These are phyloP conservation scores for Amanita muscaria DNA, from an alignment of 768 basidiomycete species.

Conservation along the genomic window DNA sequence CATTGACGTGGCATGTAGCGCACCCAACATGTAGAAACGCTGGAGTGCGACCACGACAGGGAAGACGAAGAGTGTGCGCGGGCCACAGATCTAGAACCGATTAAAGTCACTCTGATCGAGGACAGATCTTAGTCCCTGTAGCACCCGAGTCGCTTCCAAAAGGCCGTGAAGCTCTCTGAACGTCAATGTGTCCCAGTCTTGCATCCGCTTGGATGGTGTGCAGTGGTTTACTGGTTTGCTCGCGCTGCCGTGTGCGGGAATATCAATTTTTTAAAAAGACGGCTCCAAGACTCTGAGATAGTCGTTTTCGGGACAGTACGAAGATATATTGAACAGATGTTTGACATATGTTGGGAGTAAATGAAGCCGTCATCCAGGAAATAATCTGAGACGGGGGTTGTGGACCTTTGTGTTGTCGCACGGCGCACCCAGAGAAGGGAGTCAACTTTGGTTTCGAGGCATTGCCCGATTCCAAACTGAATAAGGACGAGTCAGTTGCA, in stretches of 20 bases:
- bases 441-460: constrained; percentile 42
- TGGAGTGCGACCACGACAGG: no score
- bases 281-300: constrained; percentile 64
- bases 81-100: no score
- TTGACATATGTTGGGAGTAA: constrained; percentile 36
- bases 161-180: no score
- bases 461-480: constrained; percentile 57
- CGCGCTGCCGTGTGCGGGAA: constrained; percentile 32
- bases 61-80: no score
- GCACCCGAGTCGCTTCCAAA: no score
- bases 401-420: constrained; percentile 43
- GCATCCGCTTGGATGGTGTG: constrained; percentile 61
- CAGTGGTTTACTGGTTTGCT: constrained; percentile 49
- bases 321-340: constrained; percentile 42
- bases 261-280: constrained; percentile 51
- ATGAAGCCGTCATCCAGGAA: constrained; percentile 43
- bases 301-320: constrained; percentile 59
- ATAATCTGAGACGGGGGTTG: constrained; percentile 57
- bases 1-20: no score
- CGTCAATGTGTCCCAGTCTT: constrained; percentile 58
- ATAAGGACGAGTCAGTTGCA: background rate
- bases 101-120: no score
- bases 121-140: no score
- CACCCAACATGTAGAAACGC: no score
- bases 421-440: constrained; percentile 62